Evolutionary conservation across 192 early-diverging fungal species (phyloP).

Genomic region (Blastocladiella britannica): DNA sequence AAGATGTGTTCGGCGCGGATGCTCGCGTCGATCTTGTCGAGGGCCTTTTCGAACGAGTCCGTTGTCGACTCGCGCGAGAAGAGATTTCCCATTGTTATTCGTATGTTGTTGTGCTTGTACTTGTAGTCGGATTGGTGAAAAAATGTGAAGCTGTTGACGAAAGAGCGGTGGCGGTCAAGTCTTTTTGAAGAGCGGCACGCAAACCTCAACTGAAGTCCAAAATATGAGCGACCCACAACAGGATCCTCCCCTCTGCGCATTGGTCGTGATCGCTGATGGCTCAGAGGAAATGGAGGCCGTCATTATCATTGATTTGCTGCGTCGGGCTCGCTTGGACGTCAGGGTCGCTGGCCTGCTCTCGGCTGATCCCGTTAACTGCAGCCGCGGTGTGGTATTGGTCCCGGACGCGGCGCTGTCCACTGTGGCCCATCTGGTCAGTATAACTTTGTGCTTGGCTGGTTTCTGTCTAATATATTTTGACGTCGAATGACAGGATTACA

Average conservation of each 20-base stretch:
- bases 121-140: too few species aligned
- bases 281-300: slow-evolving; percentile 2
- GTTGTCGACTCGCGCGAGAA: background rate
- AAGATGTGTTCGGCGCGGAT: slow-evolving; percentile 24
- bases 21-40: slow-evolving; percentile 31
- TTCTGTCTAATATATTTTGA: too few species aligned
- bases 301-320: background rate
- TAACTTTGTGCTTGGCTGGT: too few species aligned
- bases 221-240: too few species aligned
- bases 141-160: too few species aligned
- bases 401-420: slow-evolving; percentile 3
- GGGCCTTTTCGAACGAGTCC: slow-evolving; percentile 28
- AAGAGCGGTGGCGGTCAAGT: too few species aligned
- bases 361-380: slow-evolving; percentile 6
- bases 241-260: too few species aligned
- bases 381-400: slow-evolving; percentile 8
- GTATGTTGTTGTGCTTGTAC: too few species aligned
- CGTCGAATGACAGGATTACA: background rate
- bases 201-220: too few species aligned
- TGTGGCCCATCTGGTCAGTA: too few species aligned
- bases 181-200: too few species aligned
- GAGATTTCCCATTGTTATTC: background rate
- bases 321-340: slow-evolving; percentile 5
- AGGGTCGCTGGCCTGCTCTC: slow-evolving; percentile 10
- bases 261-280: background rate